Evolutionary conservation across 1,139 yeast genomes (phyloP), one percentile per base, ranked within the genome.

Genomic region (Protomyces macrosporus): DNA sequence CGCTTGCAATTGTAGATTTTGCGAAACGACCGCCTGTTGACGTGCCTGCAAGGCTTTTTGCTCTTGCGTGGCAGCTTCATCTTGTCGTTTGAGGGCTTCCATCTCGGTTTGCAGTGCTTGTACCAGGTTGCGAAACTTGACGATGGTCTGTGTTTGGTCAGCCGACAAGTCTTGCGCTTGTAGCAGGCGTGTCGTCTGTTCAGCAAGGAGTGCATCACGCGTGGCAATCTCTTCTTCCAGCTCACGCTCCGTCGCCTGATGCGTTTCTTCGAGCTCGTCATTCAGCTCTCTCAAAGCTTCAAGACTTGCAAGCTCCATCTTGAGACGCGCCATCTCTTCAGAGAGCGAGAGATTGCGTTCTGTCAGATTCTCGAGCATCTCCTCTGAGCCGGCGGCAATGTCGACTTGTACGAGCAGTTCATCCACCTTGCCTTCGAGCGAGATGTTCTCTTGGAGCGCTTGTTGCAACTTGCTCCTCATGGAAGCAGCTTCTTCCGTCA

Each of bases 201-300:
- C 69, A 7, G 52, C 39, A 9, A 67, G 14, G 12, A 68, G 35
- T 5, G 50, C 36, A 35, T 68, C 68, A 3, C 65, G 64, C 37
- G 53, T 60, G 10, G 55, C 67, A n/a, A 86, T 74, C 36, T 84
- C 83, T 4, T 72, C 69, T 35, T 76, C 74, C 33, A 86, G 75
- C 58, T 84, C 86, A n/a, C 71, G 70, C 68, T 86, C 90, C 0
- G 84, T 78, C n/a, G 78, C 80, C 0, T 73, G 66, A 67, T 84
- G 88, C 57, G 77, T 78, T 12, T 78, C 81, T 66, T 87, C 93
- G n/a, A 88, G 75, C 67, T 85, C 86, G 63, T 78, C 81, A 65
- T 84, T 86, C 16, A 88, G 73, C 53, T 80, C 83, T 66, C 82
- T 84, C 32, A 87, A 72, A 63, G 84, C 85, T 60, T 82, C 85